Evolutionary conservation across 495 filamentous ascomycete species (phyloP).

Genomic region (Xylaria cubensis): DNA sequence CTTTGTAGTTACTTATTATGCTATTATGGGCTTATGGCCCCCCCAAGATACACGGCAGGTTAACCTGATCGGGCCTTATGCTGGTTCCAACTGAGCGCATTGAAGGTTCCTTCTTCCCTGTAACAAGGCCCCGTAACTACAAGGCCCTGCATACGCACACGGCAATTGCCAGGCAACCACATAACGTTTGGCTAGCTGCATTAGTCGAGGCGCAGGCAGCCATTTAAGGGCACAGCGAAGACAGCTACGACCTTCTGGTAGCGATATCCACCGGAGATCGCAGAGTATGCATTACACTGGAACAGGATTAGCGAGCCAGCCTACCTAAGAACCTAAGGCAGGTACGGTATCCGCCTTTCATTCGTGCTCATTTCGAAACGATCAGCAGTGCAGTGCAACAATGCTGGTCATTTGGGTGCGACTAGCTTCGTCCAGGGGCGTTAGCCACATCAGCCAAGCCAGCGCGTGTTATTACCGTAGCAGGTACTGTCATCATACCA

Average conservation of each 20-base stretch:
- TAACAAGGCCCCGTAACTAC: too few relatives aligned
- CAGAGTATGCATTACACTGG: not conserved
- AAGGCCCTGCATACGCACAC: not conserved
- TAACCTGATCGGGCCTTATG: slow-evolving; percentile 6
- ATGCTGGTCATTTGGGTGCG: slow-evolving; percentile 9
- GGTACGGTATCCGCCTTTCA: not conserved
- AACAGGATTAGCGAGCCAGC: not conserved
- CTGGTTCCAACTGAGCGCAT: not conserved
- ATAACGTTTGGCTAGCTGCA: slow-evolving; percentile 5
- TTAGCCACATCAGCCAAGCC: slow-evolving; percentile 12
- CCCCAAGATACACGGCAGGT: not conserved
- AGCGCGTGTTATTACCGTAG: not conserved
- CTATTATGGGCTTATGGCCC: not conserved
- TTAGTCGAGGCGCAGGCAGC: slow-evolving; percentile 3
- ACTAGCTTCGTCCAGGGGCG: not conserved
- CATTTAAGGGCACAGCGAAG: not conserved
- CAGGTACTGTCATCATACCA: not conserved
- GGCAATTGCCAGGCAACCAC: not conserved
- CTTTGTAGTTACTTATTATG: too few relatives aligned
- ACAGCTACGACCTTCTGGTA: not conserved
- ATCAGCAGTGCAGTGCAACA: slow-evolving; percentile 5
- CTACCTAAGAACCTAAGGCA: not conserved
- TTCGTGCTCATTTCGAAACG: slow-evolving; percentile 15
- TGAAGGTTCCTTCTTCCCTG: not conserved
- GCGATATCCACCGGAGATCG: not conserved